These are phyloP conservation scores for Thermothielavioides terrestris DNA, from an alignment of 495 filamentous ascomycete genomes.

Conservation along the genomic window DNA sequence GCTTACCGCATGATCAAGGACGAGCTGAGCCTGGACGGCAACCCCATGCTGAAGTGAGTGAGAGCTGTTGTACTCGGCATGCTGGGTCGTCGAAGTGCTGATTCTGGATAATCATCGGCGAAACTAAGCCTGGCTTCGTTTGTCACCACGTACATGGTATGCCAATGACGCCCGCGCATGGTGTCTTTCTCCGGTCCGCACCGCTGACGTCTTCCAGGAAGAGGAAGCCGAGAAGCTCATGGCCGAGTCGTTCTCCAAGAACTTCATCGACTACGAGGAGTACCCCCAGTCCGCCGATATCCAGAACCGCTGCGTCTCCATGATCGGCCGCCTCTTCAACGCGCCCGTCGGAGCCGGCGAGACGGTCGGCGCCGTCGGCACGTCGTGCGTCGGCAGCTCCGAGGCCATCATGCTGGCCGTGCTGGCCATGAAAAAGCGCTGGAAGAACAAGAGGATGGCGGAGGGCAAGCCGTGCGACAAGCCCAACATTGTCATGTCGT, in stretches of 20 bases:
- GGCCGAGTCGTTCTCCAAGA: slow-evolving; percentile 79
- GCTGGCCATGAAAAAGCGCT: slow-evolving; percentile 90
- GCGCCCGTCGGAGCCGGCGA: slow-evolving; percentile 45
- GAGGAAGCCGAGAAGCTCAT: slow-evolving; percentile 88
- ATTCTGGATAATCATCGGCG: slow-evolving; percentile 4
- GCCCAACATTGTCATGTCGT: slow-evolving; percentile 88
- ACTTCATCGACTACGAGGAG: slow-evolving; percentile 92
- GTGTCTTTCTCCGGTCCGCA: not conserved
- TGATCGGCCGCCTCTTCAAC: slow-evolving; percentile 87
- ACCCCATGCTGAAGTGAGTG: slow-evolving; percentile 72
- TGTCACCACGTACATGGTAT: slow-evolving; percentile 81
- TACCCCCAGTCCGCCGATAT: slow-evolving; percentile 85
- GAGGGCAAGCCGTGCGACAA: slow-evolving; percentile 63
- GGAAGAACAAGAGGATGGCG: slow-evolving; percentile 75
- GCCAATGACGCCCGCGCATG: not conserved
- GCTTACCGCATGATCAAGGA: slow-evolving; percentile 95
- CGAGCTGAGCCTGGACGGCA: slow-evolving; percentile 82
- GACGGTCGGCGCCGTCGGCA: slow-evolving; percentile 60
- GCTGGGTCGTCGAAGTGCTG: not conserved
- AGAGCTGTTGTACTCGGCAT: not conserved
- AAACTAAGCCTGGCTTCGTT: slow-evolving; percentile 66
- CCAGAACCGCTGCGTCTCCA: slow-evolving; percentile 84
- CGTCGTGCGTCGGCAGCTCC: slow-evolving; percentile 75
- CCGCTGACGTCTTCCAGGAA: slow-evolving; percentile 43
- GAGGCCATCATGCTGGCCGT: slow-evolving; percentile 88